Base-by-base conservation (phyloP, 2,329 filamentous ascomycete genomes). In the Cordyceps fumosorosea region DNA sequence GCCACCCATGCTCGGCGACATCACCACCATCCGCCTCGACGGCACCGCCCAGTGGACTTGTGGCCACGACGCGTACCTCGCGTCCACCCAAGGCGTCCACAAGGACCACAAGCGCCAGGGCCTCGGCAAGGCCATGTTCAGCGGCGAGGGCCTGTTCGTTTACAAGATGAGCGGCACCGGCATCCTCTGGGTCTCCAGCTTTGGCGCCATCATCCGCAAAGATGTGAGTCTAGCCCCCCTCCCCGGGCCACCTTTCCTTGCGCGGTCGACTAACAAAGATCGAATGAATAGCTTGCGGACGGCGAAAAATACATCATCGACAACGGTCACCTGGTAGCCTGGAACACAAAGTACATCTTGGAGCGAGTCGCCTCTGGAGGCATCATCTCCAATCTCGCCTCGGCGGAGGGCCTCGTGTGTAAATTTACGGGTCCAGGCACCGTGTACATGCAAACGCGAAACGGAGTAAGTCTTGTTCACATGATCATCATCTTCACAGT, bases 301-400 rank as follows among this genome's bases (percentile, higher is more conserved):
- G 88, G 88, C 11, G 93, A 98, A 73, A 89, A 89, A 68, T 98
- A 97, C 75, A 91, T 95, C 66, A 87, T 97, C 62, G 91, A 96
- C 70, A 96, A 96, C 69, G 91, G 91, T 3, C 92, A 98, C 68
- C 81, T 98, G 1, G 92, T 98, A 0, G 93, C 95, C 0, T 99
- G 95, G 95, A 97, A 97, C 73, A 93, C 90, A 71, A 91, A 96
- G 71, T 99, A 98, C 70, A 83, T 90, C 5, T 86, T 99, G 65
- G 92, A 97, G 77, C 87, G 95, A 18, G 89, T 96, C 4, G 88
- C 93, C 0, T 95, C 90, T 3, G 95, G 95, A 2, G 95, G 95
- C 44, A 87, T 99, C 65, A 89, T 99, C n/a, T 93, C 90, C n/a
- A 87, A 88, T 11, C 75, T 96, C 24, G 86, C 87, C 32, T 88